phyloP scores from a whole-genome alignment of 306 rosid species.

The Dicorynia guianensis region DNA sequence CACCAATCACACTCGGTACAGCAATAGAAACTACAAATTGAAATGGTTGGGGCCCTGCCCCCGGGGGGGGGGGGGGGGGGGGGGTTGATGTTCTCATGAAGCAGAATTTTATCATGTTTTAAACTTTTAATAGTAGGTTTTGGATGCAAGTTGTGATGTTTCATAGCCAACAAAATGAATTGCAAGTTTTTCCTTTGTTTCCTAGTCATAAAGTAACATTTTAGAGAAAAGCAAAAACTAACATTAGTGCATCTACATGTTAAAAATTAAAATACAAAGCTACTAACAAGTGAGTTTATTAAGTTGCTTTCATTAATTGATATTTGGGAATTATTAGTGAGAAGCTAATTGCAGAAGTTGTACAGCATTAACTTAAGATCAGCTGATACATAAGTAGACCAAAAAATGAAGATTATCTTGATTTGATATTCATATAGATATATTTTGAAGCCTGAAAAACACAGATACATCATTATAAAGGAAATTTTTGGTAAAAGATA shows the following conservation, averaged over 20 bases:
- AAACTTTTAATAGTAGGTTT: background rate
- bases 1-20: constrained; percentile 4
- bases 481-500: too few species aligned
- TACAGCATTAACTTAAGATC: background rate
- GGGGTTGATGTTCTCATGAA: background rate
- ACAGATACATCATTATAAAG: too few species aligned
- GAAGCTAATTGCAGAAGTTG: background rate
- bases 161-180: background rate
- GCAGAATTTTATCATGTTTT: background rate
- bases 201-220: background rate
- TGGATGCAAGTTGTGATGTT: background rate
- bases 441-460: too few species aligned
- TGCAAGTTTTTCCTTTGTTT: constrained; percentile 9
- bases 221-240: background rate
- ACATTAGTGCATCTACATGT: background rate
- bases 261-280: background rate
- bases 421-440: too few species aligned
- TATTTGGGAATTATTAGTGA: constrained; percentile 2
- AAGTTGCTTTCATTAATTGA: background rate
- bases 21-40: constrained; percentile 17
- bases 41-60: too few species aligned
- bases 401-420: background rate
- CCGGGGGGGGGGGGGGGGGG: too few species aligned
- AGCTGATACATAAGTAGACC: background rate
- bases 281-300: background rate